These are phyloP conservation scores for Selenicereus undatus DNA, from an alignment of 148 eudicot genomes.

Conservation along the genomic window DNA sequence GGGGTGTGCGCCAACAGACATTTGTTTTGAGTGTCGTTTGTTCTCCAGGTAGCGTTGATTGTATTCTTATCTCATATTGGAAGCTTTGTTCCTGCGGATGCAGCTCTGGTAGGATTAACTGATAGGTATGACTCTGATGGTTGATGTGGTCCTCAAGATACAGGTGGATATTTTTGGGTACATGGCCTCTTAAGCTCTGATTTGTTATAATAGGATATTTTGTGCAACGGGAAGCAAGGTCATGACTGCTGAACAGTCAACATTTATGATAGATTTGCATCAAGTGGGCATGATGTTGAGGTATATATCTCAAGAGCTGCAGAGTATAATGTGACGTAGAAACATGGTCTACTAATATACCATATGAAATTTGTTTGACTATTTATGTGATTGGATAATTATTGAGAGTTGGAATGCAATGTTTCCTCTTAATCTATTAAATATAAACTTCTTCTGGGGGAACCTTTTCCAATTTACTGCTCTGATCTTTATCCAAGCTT, in stretches of 20 bases:
- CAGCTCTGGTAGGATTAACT: constrained; percentile 91
- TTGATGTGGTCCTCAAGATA: constrained; percentile 10
- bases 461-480: background rate
- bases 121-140: constrained; percentile 55
- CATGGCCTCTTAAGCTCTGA: constrained; percentile 11
- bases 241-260: constrained; percentile 90
- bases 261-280: constrained; percentile 97
- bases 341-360: background rate
- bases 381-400: background rate
- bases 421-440: background rate
- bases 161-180: background rate
- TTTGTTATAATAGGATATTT: constrained; percentile 59
- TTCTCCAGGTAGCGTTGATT: constrained; percentile 85
- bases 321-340: background rate
- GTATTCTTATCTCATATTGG: constrained; percentile 97
- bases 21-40: background rate
- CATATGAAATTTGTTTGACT: background rate
- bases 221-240: constrained; percentile 94
- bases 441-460: background rate
- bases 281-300: constrained; percentile 98
- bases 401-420: constrained; percentile 6
- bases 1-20: background rate
- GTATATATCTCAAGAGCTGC: constrained; percentile 30
- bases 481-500: no score
- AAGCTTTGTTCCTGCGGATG: constrained; percentile 97